Base-by-base conservation (phyloP, 2,329 filamentous ascomycete genomes). In the Metarhizium sp. region DNA sequence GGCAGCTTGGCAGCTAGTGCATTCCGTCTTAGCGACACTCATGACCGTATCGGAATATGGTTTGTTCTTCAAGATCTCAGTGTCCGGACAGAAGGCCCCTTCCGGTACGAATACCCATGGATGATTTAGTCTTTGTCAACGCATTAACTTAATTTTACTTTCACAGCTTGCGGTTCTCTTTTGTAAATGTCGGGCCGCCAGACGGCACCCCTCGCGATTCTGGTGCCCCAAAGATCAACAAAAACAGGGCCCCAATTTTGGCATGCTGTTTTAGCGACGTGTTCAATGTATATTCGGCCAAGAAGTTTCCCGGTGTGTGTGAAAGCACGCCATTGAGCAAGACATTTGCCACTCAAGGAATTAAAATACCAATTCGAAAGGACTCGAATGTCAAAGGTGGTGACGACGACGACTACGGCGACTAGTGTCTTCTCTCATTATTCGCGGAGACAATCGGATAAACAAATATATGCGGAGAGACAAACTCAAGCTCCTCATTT, bases 281-380 rank as follows among this genome's bases (percentile, higher is more conserved):
- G 2, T 97, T 99, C 76, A 89, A 90, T 54, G 94, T 99, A 34
- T 97, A 87, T 72, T 95, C 90, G 2, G 94, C 94, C 50, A 99
- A 99, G 79, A 96, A 96, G 66, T 99, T 99, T 71, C 94, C 94
- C 0, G 94, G 94, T 45, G 94, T 99, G 1, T 96, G 95, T 56
- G 92, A 97, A 69, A 95, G 88, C 69, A 99, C 94, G 0, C 73
- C 84, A 4, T 75, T 97, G 18, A 96, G 92, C 78, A 96, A 95
- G 71, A 89, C 85, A 59, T 97, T 99, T 73, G 92, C 94, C 3
- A 79, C 82, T 1, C 94, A 99, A 66, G 94, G 94, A 29, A 95
- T 96, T 72, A 96, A 96, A 72, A 96, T 97, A 29, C 92, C 92
- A 0, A 96, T 97, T 54, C 78, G 92, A 25, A 96, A 96, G 71